Base-by-base conservation (phyloP, 1,139 yeast species). In the Lodderomyces oxycetoniae region DNA sequence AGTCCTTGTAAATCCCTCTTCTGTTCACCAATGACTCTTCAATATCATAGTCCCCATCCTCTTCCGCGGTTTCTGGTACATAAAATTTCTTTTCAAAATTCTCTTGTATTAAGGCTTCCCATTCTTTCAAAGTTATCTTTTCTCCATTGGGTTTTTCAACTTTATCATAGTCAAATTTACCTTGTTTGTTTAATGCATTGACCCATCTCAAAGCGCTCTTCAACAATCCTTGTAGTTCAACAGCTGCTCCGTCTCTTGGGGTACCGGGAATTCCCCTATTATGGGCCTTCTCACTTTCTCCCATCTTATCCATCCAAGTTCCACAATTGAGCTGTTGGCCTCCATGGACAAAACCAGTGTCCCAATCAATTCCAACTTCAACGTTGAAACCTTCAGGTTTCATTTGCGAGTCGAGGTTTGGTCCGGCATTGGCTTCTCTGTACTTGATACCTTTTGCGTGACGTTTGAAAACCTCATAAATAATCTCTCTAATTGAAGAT, bases 231-330 rank as follows among this genome's bases (percentile, higher is more conserved):
- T 78, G 88, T 40, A 91, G 82, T 58, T 91, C 98, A 38, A 91
- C 71, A 2, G 95, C 96, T 2, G 96, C 96, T 28, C 98, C 98
- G 58, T 89, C 96, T 55, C 98, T 74, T 24, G 98, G 97, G 0
- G 98, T 91, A 2, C 97, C 98, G 1, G 98, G 98, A 26, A 75
- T 67, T 11, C 98, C 98, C 50, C 80, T 83, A 40, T 79, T 81
- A 1, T 85, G 83, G 0, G 98, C 96, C 39, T 60, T 66, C 33
- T 61, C 77, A 52, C 95, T 85, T 61, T 91, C 98, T 14, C 98
- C 98, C 97, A 91, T 91, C 63, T 91, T 91, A 60, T 91, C 98
- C 96, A 89, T 91, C 98, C 98, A 91, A 0, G 98, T 91, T 15
- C 98, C 98, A 63, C 98, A 91, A 52, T 91, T 91, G 56, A 63